Percentiles rank a stretch among this genome's conserved stretches.
Evolutionary conservation across 257 asterid genomes (phyloP).

Genomic region (Solanum neorickii): DNA sequence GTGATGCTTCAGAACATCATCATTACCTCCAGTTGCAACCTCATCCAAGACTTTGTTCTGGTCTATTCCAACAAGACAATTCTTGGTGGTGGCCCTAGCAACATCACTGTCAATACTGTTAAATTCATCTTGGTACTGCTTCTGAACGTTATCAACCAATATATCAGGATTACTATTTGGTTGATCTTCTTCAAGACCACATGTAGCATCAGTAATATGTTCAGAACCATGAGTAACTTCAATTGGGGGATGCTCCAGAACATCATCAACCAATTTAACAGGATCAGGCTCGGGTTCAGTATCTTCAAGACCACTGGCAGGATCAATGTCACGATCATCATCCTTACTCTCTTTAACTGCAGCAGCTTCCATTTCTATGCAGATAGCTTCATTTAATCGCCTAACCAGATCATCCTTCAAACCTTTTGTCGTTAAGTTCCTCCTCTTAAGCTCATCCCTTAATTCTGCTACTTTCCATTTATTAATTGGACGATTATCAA

Average conservation of each 20-base stretch:
- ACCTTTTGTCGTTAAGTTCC: constrained; percentile 16
- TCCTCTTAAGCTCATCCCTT: constrained; percentile 33
- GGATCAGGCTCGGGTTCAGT: not conserved
- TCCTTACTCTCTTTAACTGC: not conserved
- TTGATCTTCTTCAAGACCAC: not conserved
- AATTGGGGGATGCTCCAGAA: not conserved
- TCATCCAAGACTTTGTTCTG: not conserved
- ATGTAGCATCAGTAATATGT: not conserved
- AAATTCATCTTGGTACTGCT: not conserved
- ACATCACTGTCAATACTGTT: not conserved
- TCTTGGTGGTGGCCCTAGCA: not conserved
- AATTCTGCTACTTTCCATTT: constrained; percentile 32
- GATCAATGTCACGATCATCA: not conserved
- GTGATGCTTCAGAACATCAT: not conserved
- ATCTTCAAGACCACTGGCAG: not conserved
- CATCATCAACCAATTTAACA: not conserved
- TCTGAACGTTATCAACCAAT: not conserved
- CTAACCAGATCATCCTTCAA: constrained; percentile 30
- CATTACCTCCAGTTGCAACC: not conserved
- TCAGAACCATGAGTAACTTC: not conserved
- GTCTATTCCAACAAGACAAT: not conserved
- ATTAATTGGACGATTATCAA: constrained; percentile 25
- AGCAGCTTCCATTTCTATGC: constrained; percentile 7
- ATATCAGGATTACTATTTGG: not conserved
- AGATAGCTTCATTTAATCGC: constrained; percentile 24